Evolutionary conservation across 148 eudicot species (phyloP), one percentile per base, ranked within the genome.

Genomic region (Agrostemma githago): DNA sequence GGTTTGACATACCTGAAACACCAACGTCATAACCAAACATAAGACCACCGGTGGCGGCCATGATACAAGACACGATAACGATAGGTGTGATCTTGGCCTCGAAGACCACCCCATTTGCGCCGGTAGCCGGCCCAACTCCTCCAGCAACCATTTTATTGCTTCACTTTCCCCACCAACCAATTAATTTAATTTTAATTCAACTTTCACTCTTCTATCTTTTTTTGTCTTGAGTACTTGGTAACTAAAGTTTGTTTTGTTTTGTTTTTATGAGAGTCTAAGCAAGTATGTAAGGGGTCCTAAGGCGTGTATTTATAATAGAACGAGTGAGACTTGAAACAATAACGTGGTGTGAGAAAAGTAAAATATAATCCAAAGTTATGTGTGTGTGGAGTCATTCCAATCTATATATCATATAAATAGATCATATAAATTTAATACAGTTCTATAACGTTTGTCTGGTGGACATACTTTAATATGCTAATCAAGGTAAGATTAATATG

Each of bases 21-120:
- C 98, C 98, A 40, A 93, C 93, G 57, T 93, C 98, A 51, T 93
- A 93, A 26, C 98, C 98, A 58, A 93, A 93, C 98, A 93, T 93
- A 68, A 93, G 94, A 61, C 98, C 98, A 4, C 98, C 98, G 66
- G 96, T 91, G 60, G 98, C 97, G 15, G 98, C 98, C 98, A 91
- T 85, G 54, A 93, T 86, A 68, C 97, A 93, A 0, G 98, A 93
- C 15, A 93, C 80, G 71, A 93, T 85, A 6, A 93, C 98, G 5
- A 93, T 86, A 1, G 98, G 96, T 0, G 98, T 93, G 5, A 93
- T 93, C 82, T 93, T 93, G 0, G 98, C 98, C 86, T 93, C 98
- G 39, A 93, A 93, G n/a, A 64, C 86, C 0, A 73, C 84, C 42
- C 92, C 96, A 14, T 86, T 83, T 21, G 74, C 79, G 40, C 68